These are phyloP conservation scores for Fusarium coffeatum DNA, from an alignment of 2,329 filamentous ascomycete species.

Conservation along the genomic window DNA sequence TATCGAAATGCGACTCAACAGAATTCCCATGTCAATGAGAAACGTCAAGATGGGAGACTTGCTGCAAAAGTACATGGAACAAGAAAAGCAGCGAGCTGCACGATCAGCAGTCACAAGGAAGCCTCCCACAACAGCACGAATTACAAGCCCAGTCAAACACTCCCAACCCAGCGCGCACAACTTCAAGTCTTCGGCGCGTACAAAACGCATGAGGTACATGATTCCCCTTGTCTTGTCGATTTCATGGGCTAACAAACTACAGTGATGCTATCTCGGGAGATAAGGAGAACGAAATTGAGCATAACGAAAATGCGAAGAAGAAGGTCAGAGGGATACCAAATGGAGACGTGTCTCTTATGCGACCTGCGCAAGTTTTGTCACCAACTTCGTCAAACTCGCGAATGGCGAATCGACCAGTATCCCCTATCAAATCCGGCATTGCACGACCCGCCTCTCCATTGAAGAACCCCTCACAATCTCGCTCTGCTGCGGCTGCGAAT, in stretches of 20 bases:
- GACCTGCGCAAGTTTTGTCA: constrained; percentile 75
- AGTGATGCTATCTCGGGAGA: constrained; percentile 75
- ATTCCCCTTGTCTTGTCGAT: not conserved
- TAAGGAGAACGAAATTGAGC: constrained; percentile 78
- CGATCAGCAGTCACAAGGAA: constrained; percentile 64
- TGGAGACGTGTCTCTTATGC: constrained; percentile 53
- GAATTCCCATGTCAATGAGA: constrained; percentile 83
- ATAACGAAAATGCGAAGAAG: constrained; percentile 77
- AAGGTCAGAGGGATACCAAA: constrained; percentile 60
- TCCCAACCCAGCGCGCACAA: constrained; percentile 41
- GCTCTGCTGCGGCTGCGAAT: constrained; percentile 56
- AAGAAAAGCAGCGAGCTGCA: constrained; percentile 56
- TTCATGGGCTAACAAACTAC: constrained; percentile 42
- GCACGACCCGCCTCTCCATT: constrained; percentile 70
- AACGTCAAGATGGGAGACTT: constrained; percentile 87
- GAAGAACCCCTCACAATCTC: constrained; percentile 61
- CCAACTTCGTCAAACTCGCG: constrained; percentile 86
- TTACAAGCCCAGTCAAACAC: constrained; percentile 53
- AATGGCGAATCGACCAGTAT: constrained; percentile 62
- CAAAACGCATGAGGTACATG: constrained; percentile 64
- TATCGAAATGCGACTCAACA: constrained; percentile 92
- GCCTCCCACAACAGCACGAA: constrained; percentile 58
- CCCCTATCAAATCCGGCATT: constrained; percentile 68
- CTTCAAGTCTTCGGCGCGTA: constrained; percentile 43
- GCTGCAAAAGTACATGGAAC: constrained; percentile 62